Evolutionary conservation across 306 rosid species (phyloP).

Genomic region (Quercus rubra): DNA sequence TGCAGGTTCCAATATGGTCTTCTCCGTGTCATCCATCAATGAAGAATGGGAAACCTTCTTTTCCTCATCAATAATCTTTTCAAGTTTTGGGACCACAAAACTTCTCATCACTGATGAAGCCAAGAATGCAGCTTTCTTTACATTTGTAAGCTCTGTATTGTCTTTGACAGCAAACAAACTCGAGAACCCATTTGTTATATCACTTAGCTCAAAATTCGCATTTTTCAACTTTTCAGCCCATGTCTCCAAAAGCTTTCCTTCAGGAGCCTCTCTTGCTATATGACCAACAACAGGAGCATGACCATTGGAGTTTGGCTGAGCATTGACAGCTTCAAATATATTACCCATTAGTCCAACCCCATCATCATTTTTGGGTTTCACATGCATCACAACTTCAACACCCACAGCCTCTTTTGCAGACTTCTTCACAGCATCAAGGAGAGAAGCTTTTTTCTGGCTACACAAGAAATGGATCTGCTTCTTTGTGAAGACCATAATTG

Average conservation of each 20-base stretch:
- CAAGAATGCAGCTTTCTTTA: constrained; percentile 81
- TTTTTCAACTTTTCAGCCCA: constrained; percentile 74
- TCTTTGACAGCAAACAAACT: constrained; percentile 64
- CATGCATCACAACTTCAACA: constrained; percentile 74
- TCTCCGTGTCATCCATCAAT: constrained; percentile 94
- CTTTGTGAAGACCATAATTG: constrained; percentile 80
- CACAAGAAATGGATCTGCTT: constrained; percentile 78
- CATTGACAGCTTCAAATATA: constrained; percentile 54
- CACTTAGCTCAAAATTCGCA: constrained; percentile 47
- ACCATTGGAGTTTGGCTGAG: constrained; percentile 61
- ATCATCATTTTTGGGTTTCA: constrained; percentile 75
- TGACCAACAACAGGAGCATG: constrained; percentile 55
- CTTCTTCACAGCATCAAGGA: constrained; percentile 63
- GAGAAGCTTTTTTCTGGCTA: constrained; percentile 85
- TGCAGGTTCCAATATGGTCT: constrained; percentile 72
- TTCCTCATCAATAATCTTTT: constrained; percentile 90
- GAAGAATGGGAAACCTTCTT: constrained; percentile 75
- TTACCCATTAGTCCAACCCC: constrained; percentile 70
- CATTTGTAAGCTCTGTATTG: constrained; percentile 61
- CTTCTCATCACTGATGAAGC: constrained; percentile 74
- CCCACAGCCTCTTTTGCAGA: constrained; percentile 71
- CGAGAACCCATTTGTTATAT: constrained; percentile 78
- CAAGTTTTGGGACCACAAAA: constrained; percentile 80
- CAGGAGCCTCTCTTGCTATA: constrained; percentile 79
- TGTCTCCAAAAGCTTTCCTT: constrained; percentile 70